Conservation (phyloP, 2,329 filamentous ascomycete genomes). For the Pestalotiopsis sp. region DNA sequence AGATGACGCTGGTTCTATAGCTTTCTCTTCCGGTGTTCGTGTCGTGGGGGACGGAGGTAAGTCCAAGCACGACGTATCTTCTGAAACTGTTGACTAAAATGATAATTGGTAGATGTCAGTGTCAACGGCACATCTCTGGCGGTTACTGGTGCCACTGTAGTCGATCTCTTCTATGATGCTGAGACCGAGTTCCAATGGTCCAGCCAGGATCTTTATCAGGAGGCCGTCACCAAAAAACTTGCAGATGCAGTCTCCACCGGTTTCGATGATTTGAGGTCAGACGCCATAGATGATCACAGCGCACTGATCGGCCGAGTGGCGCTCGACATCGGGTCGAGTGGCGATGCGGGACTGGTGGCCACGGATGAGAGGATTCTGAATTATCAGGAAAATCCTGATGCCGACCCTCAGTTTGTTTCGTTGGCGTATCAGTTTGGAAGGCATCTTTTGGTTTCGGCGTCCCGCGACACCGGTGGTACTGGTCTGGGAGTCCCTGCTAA, state of each 20-base stretch:
- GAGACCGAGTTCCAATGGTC: conserved; percentile 7
- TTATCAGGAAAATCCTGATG: background rate
- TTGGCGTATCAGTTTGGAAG: conserved; percentile 34
- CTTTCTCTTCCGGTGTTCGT: conserved; percentile 8
- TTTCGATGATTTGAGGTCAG: conserved; percentile 1
- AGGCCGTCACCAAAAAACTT: background rate
- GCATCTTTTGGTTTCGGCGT: conserved; percentile 35
- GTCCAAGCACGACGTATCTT: background rate
- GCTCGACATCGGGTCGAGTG: conserved; percentile 10
- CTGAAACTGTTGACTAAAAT: background rate
- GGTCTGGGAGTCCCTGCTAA: conserved; percentile 35
- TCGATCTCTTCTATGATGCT: conserved; percentile 5
- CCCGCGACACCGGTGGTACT: conserved; percentile 21
- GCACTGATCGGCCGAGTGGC: conserved; percentile 13
- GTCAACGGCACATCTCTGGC: background rate
- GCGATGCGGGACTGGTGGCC: conserved; percentile 9
- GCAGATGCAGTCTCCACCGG: background rate
- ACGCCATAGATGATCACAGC: conserved; percentile 3
- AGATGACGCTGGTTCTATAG: conserved; percentile 5
- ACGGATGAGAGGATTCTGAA: conserved; percentile 3
- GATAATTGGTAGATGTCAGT: background rate
- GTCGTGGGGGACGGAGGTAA: conserved; percentile 3
- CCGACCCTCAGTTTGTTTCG: conserved; percentile 21
- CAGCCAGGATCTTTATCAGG: background rate
- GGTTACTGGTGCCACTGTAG: background rate